Evolutionary conservation across 2,329 filamentous ascomycete genomes (phyloP).

Genomic region (Phaeosphaeriaceae sp.): DNA sequence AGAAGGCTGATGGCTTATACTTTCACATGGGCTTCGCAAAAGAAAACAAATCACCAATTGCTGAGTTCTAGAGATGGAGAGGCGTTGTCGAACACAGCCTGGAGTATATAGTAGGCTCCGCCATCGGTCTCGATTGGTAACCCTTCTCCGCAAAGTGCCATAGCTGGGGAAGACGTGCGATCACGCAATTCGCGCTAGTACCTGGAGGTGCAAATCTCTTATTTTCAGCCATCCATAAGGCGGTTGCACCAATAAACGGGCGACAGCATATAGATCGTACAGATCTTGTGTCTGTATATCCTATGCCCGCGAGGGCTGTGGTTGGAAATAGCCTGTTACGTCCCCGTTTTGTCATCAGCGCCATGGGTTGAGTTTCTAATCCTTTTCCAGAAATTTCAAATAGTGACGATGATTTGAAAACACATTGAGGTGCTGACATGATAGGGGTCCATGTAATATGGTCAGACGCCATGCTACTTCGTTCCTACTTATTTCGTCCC

Average conservation of each 20-base stretch:
- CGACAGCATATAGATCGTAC: conserved; percentile 12
- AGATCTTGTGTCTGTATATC: conserved; percentile 11
- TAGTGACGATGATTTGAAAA: conserved; percentile 2
- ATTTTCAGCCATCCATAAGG: conserved; percentile 26
- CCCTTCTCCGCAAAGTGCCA: conserved; percentile 36
- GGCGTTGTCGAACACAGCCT: conserved; percentile 19
- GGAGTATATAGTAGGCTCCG: conserved; percentile 39
- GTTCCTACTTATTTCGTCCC: conserved; percentile 5
- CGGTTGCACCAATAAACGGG: conserved; percentile 25
- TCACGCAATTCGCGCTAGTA: conserved; percentile 43
- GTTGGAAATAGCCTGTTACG: conserved; percentile 17
- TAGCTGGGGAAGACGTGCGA: conserved; percentile 40
- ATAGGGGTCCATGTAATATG: background rate
- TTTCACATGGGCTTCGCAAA: conserved; percentile 20
- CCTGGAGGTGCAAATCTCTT: conserved; percentile 31
- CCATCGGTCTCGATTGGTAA: conserved; percentile 40
- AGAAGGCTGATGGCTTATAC: conserved; percentile 12
- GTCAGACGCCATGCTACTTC: background rate
- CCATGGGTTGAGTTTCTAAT: conserved; percentile 7
- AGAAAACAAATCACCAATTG: conserved; percentile 31
- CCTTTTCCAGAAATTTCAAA: background rate
- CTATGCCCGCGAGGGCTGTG: conserved; percentile 15
- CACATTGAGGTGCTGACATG: background rate
- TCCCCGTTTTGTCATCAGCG: conserved; percentile 24
- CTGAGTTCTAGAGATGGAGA: conserved; percentile 25